A percentile compares a stretch with the other conserved stretches of the same genome.
Evolutionary conservation across 179 eudicot genomes (phyloP).

Genomic region (Gypsophila paniculata): DNA sequence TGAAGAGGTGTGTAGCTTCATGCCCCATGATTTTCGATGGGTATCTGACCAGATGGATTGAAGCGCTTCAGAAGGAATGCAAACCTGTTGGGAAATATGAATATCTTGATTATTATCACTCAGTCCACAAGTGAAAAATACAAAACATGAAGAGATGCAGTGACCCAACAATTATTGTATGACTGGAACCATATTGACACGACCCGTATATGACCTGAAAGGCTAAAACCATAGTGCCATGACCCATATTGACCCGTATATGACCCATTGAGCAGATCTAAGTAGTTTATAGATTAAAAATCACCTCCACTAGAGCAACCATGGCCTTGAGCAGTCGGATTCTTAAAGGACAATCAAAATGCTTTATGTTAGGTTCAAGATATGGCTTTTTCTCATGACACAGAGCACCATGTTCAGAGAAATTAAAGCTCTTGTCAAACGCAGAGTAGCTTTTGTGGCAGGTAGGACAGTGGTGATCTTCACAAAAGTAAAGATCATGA

Average conservation of each 20-base stretch:
- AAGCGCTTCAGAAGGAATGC: constrained; percentile 70
- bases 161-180: no score
- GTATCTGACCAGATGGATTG: constrained; percentile 59
- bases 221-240: no score
- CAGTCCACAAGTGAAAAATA: neutral
- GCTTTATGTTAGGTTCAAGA: constrained; percentile 24
- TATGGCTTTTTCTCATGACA: constrained; percentile 46
- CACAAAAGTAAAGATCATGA: constrained; percentile 41
- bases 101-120: neutral
- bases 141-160: no score
- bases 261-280: no score
- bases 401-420: constrained; percentile 45
- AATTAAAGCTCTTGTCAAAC: constrained; percentile 24
- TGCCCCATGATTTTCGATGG: constrained; percentile 58
- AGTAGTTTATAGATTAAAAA: neutral
- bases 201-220: no score
- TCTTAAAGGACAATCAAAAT: constrained; percentile 44
- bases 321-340: constrained; percentile 61
- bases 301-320: constrained; percentile 61
- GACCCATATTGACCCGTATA: no score
- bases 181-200: no score
- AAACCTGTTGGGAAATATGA: constrained; percentile 39
- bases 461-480: constrained; percentile 53
- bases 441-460: constrained; percentile 46
- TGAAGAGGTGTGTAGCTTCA: constrained; percentile 50